A percentile compares a stretch with the other conserved stretches of the same genome.
phyloP scores from a whole-genome alignment of 768 basidiomycete genomes.

The Rhodotorula toruloides region DNA sequence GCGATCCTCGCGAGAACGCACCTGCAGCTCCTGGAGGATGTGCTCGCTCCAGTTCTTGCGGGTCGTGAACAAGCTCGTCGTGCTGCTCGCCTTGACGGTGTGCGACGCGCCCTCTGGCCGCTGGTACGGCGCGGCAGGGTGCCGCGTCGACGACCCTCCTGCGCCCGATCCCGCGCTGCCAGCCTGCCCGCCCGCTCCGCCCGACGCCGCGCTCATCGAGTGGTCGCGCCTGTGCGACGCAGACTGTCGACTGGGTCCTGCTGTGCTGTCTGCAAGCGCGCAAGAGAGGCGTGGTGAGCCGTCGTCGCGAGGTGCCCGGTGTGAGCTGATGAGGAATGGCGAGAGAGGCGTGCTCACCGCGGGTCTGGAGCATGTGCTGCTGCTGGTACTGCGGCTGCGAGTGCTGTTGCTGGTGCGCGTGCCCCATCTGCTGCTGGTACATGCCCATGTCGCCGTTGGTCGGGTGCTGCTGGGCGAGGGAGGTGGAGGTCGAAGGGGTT shows the following conservation, averaged over 20 bases:
- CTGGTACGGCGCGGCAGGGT: constrained; percentile 12
- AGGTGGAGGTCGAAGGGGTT: background rate
- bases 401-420: background rate
- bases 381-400: background rate
- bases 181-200: background rate
- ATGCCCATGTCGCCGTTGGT: too few species aligned
- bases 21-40: constrained; percentile 41
- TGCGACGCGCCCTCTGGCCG: constrained; percentile 16
- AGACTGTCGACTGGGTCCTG: background rate
- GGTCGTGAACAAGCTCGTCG: constrained; percentile 41
- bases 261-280: background rate
- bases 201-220: background rate
- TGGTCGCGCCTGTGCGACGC: background rate
- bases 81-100: constrained; percentile 35
- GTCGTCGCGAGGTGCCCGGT: too few species aligned
- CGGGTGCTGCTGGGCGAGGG: too few species aligned
- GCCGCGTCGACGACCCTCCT: background rate
- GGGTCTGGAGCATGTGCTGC: background rate
- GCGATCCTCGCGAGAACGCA: too few species aligned
- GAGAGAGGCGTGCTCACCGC: background rate
- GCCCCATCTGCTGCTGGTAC: too few species aligned
- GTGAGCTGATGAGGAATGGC: too few species aligned
- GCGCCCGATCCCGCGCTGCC: background rate
- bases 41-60: constrained; percentile 42
- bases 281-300: background rate